These are phyloP conservation scores for Trypanosoma mega DNA, from an alignment of 208 protist species.

Conservation along the genomic window DNA sequence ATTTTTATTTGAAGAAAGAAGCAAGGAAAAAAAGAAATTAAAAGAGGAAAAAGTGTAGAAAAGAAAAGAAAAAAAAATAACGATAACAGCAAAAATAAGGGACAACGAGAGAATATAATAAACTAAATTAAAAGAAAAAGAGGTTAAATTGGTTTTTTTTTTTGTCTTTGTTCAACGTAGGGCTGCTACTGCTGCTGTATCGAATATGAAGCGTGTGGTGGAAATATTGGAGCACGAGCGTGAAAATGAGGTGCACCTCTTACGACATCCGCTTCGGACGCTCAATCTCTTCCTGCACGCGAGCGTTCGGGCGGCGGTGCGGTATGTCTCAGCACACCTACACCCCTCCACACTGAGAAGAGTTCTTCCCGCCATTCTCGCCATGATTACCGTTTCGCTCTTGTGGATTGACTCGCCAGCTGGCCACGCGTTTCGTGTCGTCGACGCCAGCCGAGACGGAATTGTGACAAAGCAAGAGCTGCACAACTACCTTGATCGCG, in stretches of 20 bases:
- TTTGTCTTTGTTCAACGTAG: too few species aligned
- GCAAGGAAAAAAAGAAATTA: too few species aligned
- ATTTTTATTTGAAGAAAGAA: too few species aligned
- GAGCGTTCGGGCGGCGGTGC: conserved; percentile 22
- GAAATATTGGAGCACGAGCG: conserved; percentile 41
- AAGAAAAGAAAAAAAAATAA: too few species aligned
- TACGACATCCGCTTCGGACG: conserved; percentile 42
- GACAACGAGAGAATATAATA: neutral
- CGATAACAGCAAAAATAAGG: conserved; percentile 1
- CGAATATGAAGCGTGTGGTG: conserved; percentile 34
- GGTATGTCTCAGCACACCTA: conserved; percentile 22
- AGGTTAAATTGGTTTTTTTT: too few species aligned
- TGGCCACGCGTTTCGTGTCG: conserved; percentile 33
- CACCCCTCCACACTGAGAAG: conserved; percentile 33
- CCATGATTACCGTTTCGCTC: conserved; percentile 36
- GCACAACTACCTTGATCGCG: conserved; percentile 47
- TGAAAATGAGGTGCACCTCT: conserved; percentile 36
- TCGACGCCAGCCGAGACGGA: conserved; percentile 60
- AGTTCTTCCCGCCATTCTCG: conserved; percentile 41
- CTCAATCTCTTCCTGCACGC: conserved; percentile 30
- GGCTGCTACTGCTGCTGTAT: too few species aligned
- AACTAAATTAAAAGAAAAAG: too few species aligned
- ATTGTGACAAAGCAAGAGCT: conserved; percentile 45
- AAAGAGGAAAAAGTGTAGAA: too few species aligned
- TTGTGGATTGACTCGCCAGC: conserved; percentile 43